A percentile compares a stretch with the other conserved stretches of the same genome.
These are phyloP conservation scores for Arctium lappa DNA, from an alignment of 129 eudicot species.

Conservation along the genomic window DNA sequence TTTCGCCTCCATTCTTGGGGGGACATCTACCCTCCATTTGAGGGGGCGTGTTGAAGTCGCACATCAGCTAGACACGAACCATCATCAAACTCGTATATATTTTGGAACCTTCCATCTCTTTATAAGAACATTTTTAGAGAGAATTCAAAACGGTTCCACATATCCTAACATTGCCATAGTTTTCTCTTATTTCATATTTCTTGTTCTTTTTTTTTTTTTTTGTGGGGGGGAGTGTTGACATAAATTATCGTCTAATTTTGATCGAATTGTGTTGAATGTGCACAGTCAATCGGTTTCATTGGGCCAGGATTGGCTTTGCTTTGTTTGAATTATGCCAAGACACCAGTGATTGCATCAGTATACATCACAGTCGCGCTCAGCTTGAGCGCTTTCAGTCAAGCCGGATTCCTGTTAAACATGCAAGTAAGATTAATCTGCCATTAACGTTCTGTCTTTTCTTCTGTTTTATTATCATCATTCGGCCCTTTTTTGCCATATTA, in stretches of 20 bases:
- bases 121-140: not conserved
- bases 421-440: conserved; percentile 53
- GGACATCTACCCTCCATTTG: too few relatives aligned
- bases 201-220: not conserved
- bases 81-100: not conserved
- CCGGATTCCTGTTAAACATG: conserved; percentile 94
- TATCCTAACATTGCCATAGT: not conserved
- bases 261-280: not conserved
- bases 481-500: not conserved
- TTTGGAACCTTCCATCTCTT: not conserved
- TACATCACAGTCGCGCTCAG: conserved; percentile 79
- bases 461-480: not conserved
- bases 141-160: not conserved
- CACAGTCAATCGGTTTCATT: conserved; percentile 91
- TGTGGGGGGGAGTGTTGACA: not conserved
- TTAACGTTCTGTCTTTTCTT: not conserved
- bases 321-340: conserved; percentile 72
- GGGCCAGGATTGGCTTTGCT: conserved; percentile 94
- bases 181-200: not conserved
- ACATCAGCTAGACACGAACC: not conserved
- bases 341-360: conserved; percentile 75
- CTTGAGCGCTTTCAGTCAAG: conserved; percentile 94
- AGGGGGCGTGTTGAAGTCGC: not conserved
- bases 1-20: too few relatives aligned
- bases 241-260: not conserved